These are phyloP conservation scores for Phialophora verrucosa DNA, from an alignment of 2,329 filamentous ascomycete genomes.

Conservation along the genomic window DNA sequence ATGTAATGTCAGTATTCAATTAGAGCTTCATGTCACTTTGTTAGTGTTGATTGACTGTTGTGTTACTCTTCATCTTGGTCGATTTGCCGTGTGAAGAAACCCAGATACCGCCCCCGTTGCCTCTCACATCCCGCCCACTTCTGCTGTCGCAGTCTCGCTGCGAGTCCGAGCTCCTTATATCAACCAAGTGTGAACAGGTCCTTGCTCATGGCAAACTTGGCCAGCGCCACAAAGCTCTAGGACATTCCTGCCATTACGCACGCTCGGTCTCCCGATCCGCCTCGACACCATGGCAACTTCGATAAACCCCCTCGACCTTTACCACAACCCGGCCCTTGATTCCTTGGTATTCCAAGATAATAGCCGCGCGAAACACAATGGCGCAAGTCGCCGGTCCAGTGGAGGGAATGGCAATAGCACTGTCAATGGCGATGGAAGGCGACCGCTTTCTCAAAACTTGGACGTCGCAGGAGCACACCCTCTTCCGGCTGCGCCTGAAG, in stretches of 20 bases:
- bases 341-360: constrained; percentile 25
- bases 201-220: constrained; percentile 15
- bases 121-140: constrained; percentile 1
- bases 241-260: background rate
- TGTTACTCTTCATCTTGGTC: constrained; percentile 15
- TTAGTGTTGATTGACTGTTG: constrained; percentile 16
- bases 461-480: constrained; percentile 7
- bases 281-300: constrained; percentile 29
- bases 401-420: constrained; percentile 5
- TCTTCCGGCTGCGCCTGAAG: constrained; percentile 60
- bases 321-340: constrained; percentile 37
- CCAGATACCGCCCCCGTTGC: background rate
- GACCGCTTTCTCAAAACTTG: constrained; percentile 23
- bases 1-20: constrained; percentile 14
- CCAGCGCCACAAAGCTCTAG: constrained; percentile 4
- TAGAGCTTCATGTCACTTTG: constrained; percentile 21
- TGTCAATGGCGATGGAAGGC: constrained; percentile 12
- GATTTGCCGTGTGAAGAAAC: constrained; percentile 1
- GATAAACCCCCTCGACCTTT: constrained; percentile 38
- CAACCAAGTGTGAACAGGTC: background rate
- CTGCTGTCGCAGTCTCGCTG: background rate
- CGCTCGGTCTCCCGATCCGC: background rate
- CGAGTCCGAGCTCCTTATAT: background rate
- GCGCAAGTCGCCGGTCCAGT: constrained; percentile 19
- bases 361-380: constrained; percentile 21